These are phyloP conservation scores for Cryptosporidium ryanae DNA, from an alignment of 169 alveolate genomes.

Conservation along the genomic window DNA sequence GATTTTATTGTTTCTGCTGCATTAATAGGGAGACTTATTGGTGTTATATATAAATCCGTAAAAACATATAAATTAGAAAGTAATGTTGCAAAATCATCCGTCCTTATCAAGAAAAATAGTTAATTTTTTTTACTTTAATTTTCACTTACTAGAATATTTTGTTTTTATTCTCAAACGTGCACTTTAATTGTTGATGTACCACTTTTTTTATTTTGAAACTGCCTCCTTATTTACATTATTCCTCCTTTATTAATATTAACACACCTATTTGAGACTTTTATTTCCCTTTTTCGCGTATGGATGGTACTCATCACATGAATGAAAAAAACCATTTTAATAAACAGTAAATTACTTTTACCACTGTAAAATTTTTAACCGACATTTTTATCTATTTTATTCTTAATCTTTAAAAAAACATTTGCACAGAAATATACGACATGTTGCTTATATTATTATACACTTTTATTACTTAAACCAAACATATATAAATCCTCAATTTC, in stretches of 20 bases:
- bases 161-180: too few species aligned
- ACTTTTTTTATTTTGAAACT: too few species aligned
- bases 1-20: conserved; percentile 24
- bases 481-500: background rate
- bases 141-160: background rate
- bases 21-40: conserved; percentile 37
- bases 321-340: too few species aligned
- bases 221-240: too few species aligned
- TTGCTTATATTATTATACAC: background rate
- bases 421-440: background rate
- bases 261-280: too few species aligned
- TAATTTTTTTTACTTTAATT: background rate
- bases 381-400: background rate
- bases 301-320: too few species aligned
- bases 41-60: conserved; percentile 2
- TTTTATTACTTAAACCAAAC: background rate
- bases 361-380: too few species aligned
- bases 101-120: background rate
- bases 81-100: conserved; percentile 1
- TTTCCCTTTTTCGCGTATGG: too few species aligned
- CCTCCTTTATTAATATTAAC: too few species aligned
- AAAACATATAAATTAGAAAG: background rate
- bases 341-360: too few species aligned
- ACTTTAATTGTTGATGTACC: too few species aligned
- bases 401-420: background rate